These are phyloP conservation scores for Xylariaceae sp. DNA, from an alignment of 2,329 filamentous ascomycete species.

Conservation along the genomic window DNA sequence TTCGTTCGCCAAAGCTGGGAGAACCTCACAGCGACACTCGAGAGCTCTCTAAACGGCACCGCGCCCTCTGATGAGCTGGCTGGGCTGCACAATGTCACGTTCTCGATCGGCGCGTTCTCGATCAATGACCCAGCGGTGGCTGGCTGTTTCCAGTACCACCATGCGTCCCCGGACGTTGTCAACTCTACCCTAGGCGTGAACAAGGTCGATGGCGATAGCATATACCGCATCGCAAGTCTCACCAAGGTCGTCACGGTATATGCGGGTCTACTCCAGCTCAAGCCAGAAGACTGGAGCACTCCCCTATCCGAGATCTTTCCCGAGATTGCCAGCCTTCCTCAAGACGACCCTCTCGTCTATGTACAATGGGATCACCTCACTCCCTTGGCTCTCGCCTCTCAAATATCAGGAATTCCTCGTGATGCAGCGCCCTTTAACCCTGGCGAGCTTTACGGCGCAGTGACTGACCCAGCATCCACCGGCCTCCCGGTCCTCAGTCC, in stretches of 20 bases:
- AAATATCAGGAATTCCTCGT: constrained; percentile 26
- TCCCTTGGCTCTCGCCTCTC: constrained; percentile 26
- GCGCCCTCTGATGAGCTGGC: constrained; percentile 8
- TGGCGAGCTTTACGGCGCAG: constrained; percentile 7
- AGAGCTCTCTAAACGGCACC: constrained; percentile 14
- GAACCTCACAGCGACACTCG: constrained; percentile 25
- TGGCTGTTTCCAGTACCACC: constrained; percentile 29
- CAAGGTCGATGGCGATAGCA: constrained; percentile 35
- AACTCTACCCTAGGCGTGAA: constrained; percentile 27
- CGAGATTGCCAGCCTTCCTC: constrained; percentile 17
- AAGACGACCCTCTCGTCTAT: constrained; percentile 16
- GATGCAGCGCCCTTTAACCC: constrained; percentile 14
- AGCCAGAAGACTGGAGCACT: constrained; percentile 29
- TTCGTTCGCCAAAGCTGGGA: constrained; percentile 28
- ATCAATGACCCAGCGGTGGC: constrained; percentile 28
- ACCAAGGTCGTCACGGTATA: constrained; percentile 36
- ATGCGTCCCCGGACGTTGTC: constrained; percentile 29
- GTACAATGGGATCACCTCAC: constrained; percentile 30
- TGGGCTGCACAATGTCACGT: constrained; percentile 30
- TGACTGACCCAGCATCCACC: constrained; percentile 4
- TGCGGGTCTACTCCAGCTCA: constrained; percentile 31
- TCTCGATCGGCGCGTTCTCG: constrained; percentile 36
- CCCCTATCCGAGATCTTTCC: constrained; percentile 28
- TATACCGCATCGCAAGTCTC: constrained; percentile 38
- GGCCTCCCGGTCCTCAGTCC: constrained; percentile 10